phyloP scores from a whole-genome alignment of 495 filamentous ascomycete genomes.

The Evernia prunastri region DNA sequence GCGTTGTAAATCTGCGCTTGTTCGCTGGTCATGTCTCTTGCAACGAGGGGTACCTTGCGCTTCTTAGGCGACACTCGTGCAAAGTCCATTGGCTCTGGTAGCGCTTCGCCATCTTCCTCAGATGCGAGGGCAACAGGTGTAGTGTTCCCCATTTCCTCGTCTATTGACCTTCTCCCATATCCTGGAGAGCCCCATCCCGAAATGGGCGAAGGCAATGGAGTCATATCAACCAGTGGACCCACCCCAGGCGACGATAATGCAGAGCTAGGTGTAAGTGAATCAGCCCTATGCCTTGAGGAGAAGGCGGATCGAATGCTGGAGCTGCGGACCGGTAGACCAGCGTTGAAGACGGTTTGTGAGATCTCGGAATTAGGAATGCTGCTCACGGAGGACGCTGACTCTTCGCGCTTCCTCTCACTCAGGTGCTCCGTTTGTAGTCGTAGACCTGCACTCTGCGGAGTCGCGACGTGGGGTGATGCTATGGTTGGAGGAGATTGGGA shows the following conservation, averaged over 20 bases:
- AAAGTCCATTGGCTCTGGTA: conserved; percentile 10
- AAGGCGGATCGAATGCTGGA: conserved; percentile 45
- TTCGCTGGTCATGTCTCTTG: conserved; percentile 28
- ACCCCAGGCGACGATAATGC: conserved; percentile 63
- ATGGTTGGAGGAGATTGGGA: conserved; percentile 21
- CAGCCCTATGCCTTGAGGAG: conserved; percentile 38
- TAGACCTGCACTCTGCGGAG: conserved; percentile 32
- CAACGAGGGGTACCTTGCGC: conserved; percentile 41
- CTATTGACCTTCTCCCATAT: conserved; percentile 55
- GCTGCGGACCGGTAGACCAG: conserved; percentile 42
- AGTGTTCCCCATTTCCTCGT: conserved; percentile 39
- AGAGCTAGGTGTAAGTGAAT: conserved; percentile 56
- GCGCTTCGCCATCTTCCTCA: neutral
- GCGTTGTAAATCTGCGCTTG: conserved; percentile 28
- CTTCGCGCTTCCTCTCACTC: conserved; percentile 27
- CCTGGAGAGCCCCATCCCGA: conserved; percentile 64
- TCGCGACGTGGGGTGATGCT: conserved; percentile 18
- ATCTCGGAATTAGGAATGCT: conserved; percentile 31
- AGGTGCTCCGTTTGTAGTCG: conserved; percentile 33
- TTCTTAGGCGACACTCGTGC: conserved; percentile 43
- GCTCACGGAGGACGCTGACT: conserved; percentile 9
- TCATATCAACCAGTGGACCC: conserved; percentile 80
- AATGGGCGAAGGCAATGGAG: conserved; percentile 86
- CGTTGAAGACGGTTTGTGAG: conserved; percentile 40
- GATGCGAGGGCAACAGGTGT: conserved; percentile 5